Evolutionary conservation across 176 grass and related monocot species (phyloP).

Genomic region (Oryza officinalis): DNA sequence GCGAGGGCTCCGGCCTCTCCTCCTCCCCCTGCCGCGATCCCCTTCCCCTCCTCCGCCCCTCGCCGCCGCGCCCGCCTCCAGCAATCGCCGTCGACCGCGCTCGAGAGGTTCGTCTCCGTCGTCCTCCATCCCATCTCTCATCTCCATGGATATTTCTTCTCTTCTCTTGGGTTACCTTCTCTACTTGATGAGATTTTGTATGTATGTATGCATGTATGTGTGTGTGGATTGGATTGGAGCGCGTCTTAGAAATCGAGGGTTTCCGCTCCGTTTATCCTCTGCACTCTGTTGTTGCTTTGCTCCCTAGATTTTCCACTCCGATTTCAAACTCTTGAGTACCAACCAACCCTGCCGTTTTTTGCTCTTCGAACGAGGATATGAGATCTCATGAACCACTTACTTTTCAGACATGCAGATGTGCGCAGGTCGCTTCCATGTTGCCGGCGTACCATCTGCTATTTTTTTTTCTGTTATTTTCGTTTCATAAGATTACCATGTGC

Average conservation of each 20-base stretch:
- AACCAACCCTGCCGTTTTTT: neutral
- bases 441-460: too few relatives aligned
- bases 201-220: too few relatives aligned
- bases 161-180: neutral
- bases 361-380: neutral
- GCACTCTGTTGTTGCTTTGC: neutral
- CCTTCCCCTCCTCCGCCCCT: constrained; percentile 4
- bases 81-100: neutral
- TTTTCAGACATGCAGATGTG: neutral
- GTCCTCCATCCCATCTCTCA: fast-evolving
- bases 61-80: neutral
- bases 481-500: too few relatives aligned
- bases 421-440: neutral
- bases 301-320: neutral
- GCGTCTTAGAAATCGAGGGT: too few relatives aligned
- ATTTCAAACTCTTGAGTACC: constrained; percentile 22
- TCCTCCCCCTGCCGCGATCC: constrained; percentile 28
- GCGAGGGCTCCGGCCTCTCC: neutral
- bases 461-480: neutral
- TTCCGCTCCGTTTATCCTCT: too few relatives aligned
- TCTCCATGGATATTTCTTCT: neutral
- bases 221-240: neutral
- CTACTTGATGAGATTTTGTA: neutral
- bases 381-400: neutral
- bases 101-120: neutral